phyloP scores from a whole-genome alignment of 106 monocot species.

The Posidonia australis region DNA sequence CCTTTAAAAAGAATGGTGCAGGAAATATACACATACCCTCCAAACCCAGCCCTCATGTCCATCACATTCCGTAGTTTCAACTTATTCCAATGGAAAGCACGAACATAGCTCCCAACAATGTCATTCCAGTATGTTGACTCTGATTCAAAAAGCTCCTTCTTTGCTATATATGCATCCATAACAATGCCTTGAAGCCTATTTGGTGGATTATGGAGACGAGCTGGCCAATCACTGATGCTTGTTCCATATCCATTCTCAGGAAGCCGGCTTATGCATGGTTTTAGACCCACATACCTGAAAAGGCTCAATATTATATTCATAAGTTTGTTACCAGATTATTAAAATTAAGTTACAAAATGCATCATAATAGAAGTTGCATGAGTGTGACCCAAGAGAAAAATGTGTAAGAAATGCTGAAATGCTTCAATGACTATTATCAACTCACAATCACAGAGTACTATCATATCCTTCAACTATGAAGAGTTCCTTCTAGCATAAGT shows the following conservation, averaged over 20 bases:
- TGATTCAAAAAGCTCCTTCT: conserved; percentile 60
- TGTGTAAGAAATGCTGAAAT: too few species aligned
- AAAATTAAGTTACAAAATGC: neutral
- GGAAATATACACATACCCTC: conserved; percentile 41
- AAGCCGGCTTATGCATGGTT: conserved; percentile 56
- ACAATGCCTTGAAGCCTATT: conserved; percentile 47
- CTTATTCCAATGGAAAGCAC: conserved; percentile 47
- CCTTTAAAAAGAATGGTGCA: neutral
- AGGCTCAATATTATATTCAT: neutral
- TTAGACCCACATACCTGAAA: conserved; percentile 60
- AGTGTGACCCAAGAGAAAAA: neutral
- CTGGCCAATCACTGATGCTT: conserved; percentile 52
- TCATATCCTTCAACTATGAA: too few species aligned
- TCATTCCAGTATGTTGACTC: conserved; percentile 63
- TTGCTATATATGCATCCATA: conserved; percentile 72
- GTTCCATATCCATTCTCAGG: conserved; percentile 67
- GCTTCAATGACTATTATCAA: too few species aligned
- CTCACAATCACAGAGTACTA: too few species aligned
- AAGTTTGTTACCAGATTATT: neutral
- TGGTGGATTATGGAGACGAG: conserved; percentile 54
- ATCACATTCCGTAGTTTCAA: conserved; percentile 64
- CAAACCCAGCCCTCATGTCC: conserved; percentile 92
- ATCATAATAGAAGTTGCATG: neutral
- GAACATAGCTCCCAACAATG: conserved; percentile 40
- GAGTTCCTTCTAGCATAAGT: too few species aligned